Base-by-base conservation (phyloP, 306 rosid species). In the Pterocarpus santalinus region DNA sequence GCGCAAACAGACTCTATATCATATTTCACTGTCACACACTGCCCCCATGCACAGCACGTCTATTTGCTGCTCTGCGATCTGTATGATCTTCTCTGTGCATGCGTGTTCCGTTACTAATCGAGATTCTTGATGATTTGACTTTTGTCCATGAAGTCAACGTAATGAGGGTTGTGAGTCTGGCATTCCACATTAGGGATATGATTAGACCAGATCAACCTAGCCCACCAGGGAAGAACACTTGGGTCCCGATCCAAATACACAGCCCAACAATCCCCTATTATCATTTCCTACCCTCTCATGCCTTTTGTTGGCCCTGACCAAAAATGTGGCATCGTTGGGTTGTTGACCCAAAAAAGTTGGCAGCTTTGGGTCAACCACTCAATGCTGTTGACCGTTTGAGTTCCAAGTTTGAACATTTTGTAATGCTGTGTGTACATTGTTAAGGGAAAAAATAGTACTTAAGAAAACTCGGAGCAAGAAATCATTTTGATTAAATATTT, bases 21-120 rank as follows among this genome's bases (percentile, higher is more conserved):
- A 46, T 46, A 8, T 61, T 17, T 75, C 14, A 82, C 79, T 60
- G 79, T 44, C 80, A 5, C 81, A 61, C 86, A 2, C 5, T 5
- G 5, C 6, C 10, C 9, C 47, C 47, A 43, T 43, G 47, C 47
- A 66, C 53, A 44, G 75, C 70, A 47, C 79, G n/a, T 55, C 85
- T 90, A 86, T 78, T 88, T 74, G 86, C 84, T 51, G 69, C 60
- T 72, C 75, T 85, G 77, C 38, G 2, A 16, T 12, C 56, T 36
- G 35, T 47, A 15, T 13, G 4, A 9, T 47, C 53, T 47, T 47
- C n/a, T 10, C 53, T 47, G 82, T 76, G 88, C 81, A 68, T 35
- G 11, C 2, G 7, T 14, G 61, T 8, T 15, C 62, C 75, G 44
- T 8, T 11, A 2, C 9, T 2, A 2, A 30, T 68, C 61, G 5